Evolutionary conservation across 2,329 filamentous ascomycete species (phyloP).

Genomic region (Aspergillus udagawae): DNA sequence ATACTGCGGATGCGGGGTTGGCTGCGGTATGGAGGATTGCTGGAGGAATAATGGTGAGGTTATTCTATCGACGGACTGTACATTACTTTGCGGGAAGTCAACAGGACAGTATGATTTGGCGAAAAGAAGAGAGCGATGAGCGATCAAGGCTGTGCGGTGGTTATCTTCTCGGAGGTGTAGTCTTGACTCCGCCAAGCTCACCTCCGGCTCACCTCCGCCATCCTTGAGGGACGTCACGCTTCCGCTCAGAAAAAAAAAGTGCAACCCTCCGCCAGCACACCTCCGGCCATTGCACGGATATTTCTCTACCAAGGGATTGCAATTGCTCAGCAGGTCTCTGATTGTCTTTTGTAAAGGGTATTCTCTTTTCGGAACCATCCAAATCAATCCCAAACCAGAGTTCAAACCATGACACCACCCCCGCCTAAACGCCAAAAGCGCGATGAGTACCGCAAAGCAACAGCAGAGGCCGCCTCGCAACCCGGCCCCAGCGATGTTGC

Average conservation of each 20-base stretch:
- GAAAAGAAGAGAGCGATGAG: neutral
- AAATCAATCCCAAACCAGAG: constrained; percentile 1
- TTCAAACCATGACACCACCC: constrained; percentile 22
- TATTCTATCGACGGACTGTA: neutral
- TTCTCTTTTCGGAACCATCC: neutral
- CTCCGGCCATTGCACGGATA: neutral
- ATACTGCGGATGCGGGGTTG: neutral
- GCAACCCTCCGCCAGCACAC: neutral
- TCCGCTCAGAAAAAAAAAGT: neutral
- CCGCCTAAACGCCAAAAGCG: constrained; percentile 62
- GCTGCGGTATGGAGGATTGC: no score
- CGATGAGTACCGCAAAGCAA: constrained; percentile 58
- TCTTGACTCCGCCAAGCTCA: neutral
- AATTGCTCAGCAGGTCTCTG: neutral
- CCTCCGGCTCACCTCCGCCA: neutral
- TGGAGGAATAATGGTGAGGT: neutral
- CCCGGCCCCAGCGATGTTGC: constrained; percentile 20
- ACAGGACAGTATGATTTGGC: neutral
- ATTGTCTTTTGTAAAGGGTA: neutral
- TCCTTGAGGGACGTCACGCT: neutral
- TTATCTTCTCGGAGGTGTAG: no score
- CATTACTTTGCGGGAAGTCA: neutral
- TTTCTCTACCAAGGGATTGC: neutral
- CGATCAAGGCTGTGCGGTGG: no score
- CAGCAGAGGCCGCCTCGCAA: constrained; percentile 24